Conservation (phyloP, 225 moss, liverwort and hornwort species). For the Sphagnum tenellum region DNA sequence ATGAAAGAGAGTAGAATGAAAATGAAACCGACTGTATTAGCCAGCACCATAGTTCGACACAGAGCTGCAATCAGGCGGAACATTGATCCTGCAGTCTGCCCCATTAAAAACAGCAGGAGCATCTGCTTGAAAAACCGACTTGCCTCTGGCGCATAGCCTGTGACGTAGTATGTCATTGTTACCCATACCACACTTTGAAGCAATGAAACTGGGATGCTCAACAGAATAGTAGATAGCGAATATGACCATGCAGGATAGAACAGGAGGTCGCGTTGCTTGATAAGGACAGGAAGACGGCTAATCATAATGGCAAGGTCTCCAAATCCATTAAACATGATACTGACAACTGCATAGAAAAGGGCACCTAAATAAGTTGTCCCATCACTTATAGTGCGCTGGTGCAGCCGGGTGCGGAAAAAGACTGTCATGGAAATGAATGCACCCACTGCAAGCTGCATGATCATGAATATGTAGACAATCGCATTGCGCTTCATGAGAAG, state of each 20-base stretch:
- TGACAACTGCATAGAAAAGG: slow-evolving; percentile 54
- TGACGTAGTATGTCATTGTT: slow-evolving; percentile 35
- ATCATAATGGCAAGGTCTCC: slow-evolving; percentile 71
- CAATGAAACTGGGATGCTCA: slow-evolving; percentile 54
- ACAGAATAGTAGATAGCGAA: slow-evolving; percentile 36
- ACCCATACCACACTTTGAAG: slow-evolving; percentile 36
- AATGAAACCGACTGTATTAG: slow-evolving; percentile 46
- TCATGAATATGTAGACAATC: slow-evolving; percentile 34
- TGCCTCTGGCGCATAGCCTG: slow-evolving; percentile 33
- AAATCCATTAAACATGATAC: slow-evolving; percentile 67
- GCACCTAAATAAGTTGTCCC: slow-evolving; percentile 43
- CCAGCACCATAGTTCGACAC: slow-evolving; percentile 52
- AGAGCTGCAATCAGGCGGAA: slow-evolving; percentile 66
- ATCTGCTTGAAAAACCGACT: slow-evolving; percentile 54
- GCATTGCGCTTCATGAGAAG: slow-evolving; percentile 49
- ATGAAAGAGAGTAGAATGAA: slow-evolving; percentile 37
- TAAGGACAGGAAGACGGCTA: slow-evolving; percentile 48
- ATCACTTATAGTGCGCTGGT: slow-evolving; percentile 19
- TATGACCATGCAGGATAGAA: slow-evolving; percentile 62
- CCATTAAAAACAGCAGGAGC: slow-evolving; percentile 25
- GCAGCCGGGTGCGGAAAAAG: slow-evolving; percentile 55
- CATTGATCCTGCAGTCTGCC: slow-evolving; percentile 42
- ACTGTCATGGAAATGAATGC: slow-evolving; percentile 46
- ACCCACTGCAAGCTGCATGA: slow-evolving; percentile 34
- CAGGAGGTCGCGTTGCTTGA: slow-evolving; percentile 61